A percentile compares a stretch with the other conserved stretches of the same genome.
phyloP scores from a whole-genome alignment of 2,329 filamentous ascomycete genomes.

The Hymenoscyphus fraxineus region DNA sequence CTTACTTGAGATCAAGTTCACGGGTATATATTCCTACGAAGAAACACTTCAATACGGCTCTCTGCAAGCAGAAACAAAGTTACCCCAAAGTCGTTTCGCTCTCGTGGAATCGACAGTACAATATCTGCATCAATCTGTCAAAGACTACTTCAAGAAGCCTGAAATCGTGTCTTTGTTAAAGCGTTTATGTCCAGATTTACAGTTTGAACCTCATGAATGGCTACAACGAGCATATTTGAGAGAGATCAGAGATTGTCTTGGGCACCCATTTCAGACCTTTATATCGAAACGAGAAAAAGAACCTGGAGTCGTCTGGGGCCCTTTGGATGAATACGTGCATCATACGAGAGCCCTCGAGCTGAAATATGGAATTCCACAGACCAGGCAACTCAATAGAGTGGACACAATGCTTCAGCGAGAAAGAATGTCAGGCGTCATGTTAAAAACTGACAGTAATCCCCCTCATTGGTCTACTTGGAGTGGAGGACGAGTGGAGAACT shows the following conservation, averaged over 20 bases:
- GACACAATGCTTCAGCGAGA: not conserved
- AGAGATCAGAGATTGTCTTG: not conserved
- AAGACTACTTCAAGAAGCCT: not conserved
- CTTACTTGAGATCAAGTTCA: slow-evolving; percentile 1
- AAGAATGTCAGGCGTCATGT: not conserved
- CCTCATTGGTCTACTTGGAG: not conserved
- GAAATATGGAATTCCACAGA: not conserved
- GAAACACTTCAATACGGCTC: not conserved
- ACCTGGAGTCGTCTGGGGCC: not conserved
- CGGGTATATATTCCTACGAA: not conserved
- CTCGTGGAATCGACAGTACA: not conserved
- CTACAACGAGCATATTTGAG: not conserved
- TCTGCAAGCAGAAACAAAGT: not conserved
- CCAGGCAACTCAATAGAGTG: not conserved
- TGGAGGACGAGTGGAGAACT: not conserved
- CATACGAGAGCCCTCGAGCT: not conserved
- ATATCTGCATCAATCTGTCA: not conserved
- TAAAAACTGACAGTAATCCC: not conserved
- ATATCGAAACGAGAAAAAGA: not conserved
- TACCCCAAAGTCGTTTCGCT: not conserved
- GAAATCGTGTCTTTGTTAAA: not conserved
- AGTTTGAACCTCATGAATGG: not conserved
- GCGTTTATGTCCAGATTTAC: not conserved
- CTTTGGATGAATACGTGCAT: not conserved
- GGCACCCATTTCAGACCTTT: not conserved